A percentile compares a stretch with the other conserved stretches of the same genome.
phyloP scores from a whole-genome alignment of 2,329 filamentous ascomycete species.

The Pyrenophora seminiperda region DNA sequence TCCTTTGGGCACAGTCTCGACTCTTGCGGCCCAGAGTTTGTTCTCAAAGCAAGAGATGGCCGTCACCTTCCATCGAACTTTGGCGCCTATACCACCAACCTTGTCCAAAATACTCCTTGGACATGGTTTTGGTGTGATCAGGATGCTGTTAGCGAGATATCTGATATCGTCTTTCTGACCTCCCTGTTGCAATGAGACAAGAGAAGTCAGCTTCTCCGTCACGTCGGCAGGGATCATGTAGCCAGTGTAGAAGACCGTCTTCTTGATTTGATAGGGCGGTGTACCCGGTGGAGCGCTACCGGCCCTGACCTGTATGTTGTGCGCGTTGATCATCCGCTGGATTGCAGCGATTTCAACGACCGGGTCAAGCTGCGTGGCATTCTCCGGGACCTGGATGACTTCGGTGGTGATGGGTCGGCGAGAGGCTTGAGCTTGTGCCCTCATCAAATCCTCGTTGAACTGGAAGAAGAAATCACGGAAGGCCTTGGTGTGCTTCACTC shows the following conservation, averaged over 20 bases:
- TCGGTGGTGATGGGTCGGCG: constrained; percentile 74
- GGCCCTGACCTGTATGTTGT: constrained; percentile 68
- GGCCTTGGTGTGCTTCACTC: constrained; percentile 69
- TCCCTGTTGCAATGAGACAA: constrained; percentile 68
- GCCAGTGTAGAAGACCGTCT: constrained; percentile 87
- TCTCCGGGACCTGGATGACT: constrained; percentile 84
- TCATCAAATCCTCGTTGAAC: constrained; percentile 69
- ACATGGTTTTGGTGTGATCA: constrained; percentile 82
- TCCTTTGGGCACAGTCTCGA: constrained; percentile 72
- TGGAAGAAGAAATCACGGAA: constrained; percentile 84
- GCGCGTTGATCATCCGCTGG: constrained; percentile 85
- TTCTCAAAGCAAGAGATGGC: constrained; percentile 77
- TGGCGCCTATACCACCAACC: constrained; percentile 84
- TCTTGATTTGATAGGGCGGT: constrained; percentile 72
- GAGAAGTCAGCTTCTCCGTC: constrained; percentile 70
- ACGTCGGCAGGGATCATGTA: constrained; percentile 80
- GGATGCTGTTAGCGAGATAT: constrained; percentile 84
- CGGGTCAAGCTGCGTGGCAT: constrained; percentile 74
- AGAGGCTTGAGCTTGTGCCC: constrained; percentile 50
- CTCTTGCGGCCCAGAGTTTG: constrained; percentile 83
- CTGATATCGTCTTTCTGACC: constrained; percentile 74
- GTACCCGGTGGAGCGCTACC: constrained; percentile 53
- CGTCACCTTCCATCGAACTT: constrained; percentile 81
- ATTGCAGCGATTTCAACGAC: constrained; percentile 80
- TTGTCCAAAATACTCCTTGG: constrained; percentile 75